A percentile compares a stretch with the other conserved stretches of the same genome.
phyloP scores from a whole-genome alignment of 163 green algal genomes.

The Scenedesmus sp. region DNA sequence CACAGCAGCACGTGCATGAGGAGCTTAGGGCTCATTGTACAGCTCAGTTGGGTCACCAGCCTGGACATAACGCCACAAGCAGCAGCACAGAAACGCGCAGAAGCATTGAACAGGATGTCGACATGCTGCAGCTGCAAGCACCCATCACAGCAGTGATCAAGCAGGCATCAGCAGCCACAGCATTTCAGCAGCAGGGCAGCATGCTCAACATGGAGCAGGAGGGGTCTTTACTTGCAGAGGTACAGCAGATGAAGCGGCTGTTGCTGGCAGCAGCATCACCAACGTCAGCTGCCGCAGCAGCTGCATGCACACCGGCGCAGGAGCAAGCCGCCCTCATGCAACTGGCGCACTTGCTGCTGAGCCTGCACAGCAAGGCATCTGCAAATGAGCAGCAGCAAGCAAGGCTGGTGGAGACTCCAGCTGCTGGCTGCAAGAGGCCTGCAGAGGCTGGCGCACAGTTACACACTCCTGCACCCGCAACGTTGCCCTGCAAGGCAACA shows the following conservation, averaged over 20 bases:
- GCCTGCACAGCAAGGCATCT: neutral
- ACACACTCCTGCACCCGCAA: neutral
- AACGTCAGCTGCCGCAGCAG: neutral
- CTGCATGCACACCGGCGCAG: constrained; percentile 4
- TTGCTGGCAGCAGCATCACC: neutral
- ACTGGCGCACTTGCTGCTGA: constrained; percentile 3
- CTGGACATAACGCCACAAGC: neutral
- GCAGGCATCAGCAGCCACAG: neutral
- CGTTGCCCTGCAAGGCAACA: neutral
- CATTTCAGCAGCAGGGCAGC: neutral
- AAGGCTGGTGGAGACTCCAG: neutral
- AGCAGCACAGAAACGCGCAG: neutral
- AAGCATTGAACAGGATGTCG: neutral
- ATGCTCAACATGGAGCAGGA: neutral
- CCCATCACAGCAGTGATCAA: neutral
- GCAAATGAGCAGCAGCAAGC: neutral
- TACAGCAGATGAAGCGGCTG: neutral
- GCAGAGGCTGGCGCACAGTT: neutral
- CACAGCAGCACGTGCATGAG: neutral
- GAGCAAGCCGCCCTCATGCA: constrained; percentile 22
- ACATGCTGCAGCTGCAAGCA: neutral
- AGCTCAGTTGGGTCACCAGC: neutral
- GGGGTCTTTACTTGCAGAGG: neutral
- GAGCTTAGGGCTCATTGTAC: neutral
- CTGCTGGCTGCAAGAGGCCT: neutral